Evolutionary conservation across 192 early-diverging fungal species (phyloP).

Genomic region (Hyaloraphidium curvatum): DNA sequence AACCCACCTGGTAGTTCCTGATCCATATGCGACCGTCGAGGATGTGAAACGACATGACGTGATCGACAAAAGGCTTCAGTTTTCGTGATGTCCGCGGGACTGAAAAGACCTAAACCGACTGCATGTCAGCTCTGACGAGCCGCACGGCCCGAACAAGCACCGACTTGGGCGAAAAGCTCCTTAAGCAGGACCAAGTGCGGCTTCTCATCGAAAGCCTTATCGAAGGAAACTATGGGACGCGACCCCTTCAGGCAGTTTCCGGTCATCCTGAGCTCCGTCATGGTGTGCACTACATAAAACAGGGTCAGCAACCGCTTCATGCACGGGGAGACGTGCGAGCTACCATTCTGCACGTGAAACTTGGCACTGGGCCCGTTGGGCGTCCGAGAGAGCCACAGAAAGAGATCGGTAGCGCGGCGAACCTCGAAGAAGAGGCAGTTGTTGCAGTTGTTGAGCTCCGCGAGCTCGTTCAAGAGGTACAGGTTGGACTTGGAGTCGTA

Average conservation of each 20-base stretch:
- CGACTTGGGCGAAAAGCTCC: conserved; percentile 68
- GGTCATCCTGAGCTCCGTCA: conserved; percentile 97
- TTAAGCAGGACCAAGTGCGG: conserved; percentile 77
- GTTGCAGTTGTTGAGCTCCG: conserved; percentile 95
- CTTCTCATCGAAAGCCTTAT: conserved; percentile 62
- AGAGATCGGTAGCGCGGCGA: conserved; percentile 76
- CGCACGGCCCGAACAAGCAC: neutral
- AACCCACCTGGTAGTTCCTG: conserved; percentile 74
- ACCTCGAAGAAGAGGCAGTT: conserved; percentile 94
- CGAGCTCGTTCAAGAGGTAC: conserved; percentile 76
- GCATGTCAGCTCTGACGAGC: too few relatives aligned
- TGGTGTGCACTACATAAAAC: conserved; percentile 63
- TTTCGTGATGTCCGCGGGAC: conserved; percentile 69
- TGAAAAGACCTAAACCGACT: conserved; percentile 45
- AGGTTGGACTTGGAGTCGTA: conserved; percentile 82
- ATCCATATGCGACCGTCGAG: conserved; percentile 85
- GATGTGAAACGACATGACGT: conserved; percentile 73
- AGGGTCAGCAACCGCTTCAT: neutral
- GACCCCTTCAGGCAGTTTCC: conserved; percentile 97
- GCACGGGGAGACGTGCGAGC: conserved; percentile 1
- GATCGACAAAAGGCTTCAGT: conserved; percentile 95
- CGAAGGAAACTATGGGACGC: conserved; percentile 86
- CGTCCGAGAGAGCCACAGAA: conserved; percentile 87
- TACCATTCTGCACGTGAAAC: conserved; percentile 85
- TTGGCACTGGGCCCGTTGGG: conserved; percentile 90